Conservation (phyloP, 805 yeast species). For the Sugiyamaella chiloensis region DNA sequence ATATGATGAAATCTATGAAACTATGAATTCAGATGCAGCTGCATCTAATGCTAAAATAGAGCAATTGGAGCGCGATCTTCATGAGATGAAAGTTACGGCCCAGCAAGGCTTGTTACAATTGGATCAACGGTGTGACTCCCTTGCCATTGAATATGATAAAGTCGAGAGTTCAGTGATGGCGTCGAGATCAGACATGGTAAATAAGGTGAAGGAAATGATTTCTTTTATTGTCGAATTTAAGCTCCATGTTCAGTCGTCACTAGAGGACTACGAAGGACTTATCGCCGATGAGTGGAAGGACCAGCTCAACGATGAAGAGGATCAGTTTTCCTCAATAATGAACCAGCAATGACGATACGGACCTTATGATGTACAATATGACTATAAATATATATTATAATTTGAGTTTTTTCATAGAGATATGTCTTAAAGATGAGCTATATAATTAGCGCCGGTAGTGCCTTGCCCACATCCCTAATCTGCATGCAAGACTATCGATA, state of each 20-base stretch:
- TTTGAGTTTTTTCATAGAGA: no score
- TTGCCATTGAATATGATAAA: conserved; percentile 52
- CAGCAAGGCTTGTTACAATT: conserved; percentile 50
- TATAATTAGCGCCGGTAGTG: no score
- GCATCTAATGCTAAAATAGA: conserved; percentile 63
- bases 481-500: no score
- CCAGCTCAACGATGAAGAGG: conserved; percentile 1
- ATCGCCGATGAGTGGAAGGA: conserved; percentile 9
- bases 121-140: conserved; percentile 48
- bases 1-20: conserved; percentile 55
- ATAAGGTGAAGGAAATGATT: conserved; percentile 55
- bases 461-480: no score
- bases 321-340: neutral
- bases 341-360: neutral
- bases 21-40: conserved; percentile 50
- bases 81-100: conserved; percentile 45
- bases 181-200: conserved; percentile 48
- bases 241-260: conserved; percentile 58
- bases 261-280: conserved; percentile 52
- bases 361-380: no score
- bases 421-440: no score
- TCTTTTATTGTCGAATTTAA: conserved; percentile 63
- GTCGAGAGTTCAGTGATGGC: conserved; percentile 44
- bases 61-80: conserved; percentile 56
- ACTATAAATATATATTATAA: neutral